These are phyloP conservation scores for Salisapilia sapeloensis DNA, from an alignment of 352 stramenopile genomes.

Conservation along the genomic window DNA sequence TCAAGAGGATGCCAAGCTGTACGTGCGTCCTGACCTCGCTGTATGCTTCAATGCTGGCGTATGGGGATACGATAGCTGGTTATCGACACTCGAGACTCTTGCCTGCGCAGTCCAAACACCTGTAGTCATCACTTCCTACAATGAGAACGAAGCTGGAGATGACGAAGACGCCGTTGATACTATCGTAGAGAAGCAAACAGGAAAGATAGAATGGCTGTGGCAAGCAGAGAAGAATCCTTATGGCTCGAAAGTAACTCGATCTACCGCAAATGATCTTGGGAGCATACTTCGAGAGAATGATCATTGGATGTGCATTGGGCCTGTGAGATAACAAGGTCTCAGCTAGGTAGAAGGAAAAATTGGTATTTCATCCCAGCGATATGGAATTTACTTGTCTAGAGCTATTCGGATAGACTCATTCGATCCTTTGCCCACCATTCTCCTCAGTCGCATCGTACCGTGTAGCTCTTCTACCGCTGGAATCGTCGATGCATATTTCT, in stretches of 20 bases:
- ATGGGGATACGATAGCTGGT: constrained; percentile 80
- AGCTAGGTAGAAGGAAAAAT: constrained; percentile 3
- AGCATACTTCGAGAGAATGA: constrained; percentile 56
- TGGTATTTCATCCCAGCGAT: constrained; percentile 2
- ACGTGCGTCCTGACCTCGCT: constrained; percentile 30
- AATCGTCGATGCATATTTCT: constrained; percentile 17
- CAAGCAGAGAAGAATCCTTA: constrained; percentile 48
- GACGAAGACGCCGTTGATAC: constrained; percentile 60
- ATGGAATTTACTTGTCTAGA: constrained; percentile 12
- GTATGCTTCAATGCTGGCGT: constrained; percentile 79
- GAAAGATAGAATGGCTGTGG: constrained; percentile 65
- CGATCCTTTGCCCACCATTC: constrained; percentile 26
- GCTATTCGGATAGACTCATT: constrained; percentile 22
- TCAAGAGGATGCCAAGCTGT: constrained; percentile 18
- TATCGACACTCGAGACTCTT: constrained; percentile 48
- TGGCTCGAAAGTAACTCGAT: constrained; percentile 18
- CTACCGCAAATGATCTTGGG: constrained; percentile 35
- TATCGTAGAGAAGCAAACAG: constrained; percentile 10
- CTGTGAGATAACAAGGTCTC: no score
- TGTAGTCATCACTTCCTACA: constrained; percentile 75
- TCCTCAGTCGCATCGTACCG: constrained; percentile 33
- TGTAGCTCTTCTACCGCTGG: constrained; percentile 21
- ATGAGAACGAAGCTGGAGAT: constrained; percentile 58
- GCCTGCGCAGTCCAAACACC: constrained; percentile 31
- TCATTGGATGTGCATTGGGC: constrained; percentile 68